Evolutionary conservation across 306 rosid genomes (phyloP), one percentile per base, ranked within the genome.

Genomic region (Castanea mollissima): DNA sequence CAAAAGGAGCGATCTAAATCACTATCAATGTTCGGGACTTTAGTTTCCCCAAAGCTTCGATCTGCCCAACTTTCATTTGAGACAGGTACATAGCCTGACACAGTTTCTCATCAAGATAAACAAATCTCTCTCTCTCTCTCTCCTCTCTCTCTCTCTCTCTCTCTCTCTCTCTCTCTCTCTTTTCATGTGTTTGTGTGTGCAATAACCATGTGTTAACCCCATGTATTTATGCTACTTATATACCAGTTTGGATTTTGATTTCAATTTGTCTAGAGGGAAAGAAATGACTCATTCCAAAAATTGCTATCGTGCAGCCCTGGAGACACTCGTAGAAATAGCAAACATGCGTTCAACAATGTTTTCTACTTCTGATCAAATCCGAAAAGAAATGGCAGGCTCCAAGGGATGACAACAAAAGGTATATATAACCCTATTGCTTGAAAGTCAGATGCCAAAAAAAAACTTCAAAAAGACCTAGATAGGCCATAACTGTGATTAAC

Each of bases 11-110:
- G 90, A 62, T 74, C 82, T 44, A 91, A 85, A 75, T 90, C 91
- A 57, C 81, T 92, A 74, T 85, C 92, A 18, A 88, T 82, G 71
- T 95, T 92, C 80, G 98, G 96, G 44, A 77, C 92, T 80, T 79
- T 95, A 71, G 94, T 91, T 85, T 89, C 99, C 18, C 99, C 99
- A 71, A 95, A 91, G 86, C 98, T 92, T 78, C 95, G 97, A 52
- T 85, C 89, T 56, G 75, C 92, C 69, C 99, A 92, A 79, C 87
- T 90, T 76, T 91, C 99, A 77, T 95, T 95, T 78, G 99, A 95
- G 84, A 90, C 77, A 79, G 97, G 97, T 91, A 64, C 75, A 31
- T 38, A 44, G 1, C 29, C 49, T 6, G 34, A 57, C 46, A 49
- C 4, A 29, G 15, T 10, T 55, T 11, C 23, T 34, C 31, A 34